Evolutionary conservation across 768 basidiomycete genomes (phyloP), one percentile per base, ranked within the genome.

Genomic region (Guyanaporus albipodus): DNA sequence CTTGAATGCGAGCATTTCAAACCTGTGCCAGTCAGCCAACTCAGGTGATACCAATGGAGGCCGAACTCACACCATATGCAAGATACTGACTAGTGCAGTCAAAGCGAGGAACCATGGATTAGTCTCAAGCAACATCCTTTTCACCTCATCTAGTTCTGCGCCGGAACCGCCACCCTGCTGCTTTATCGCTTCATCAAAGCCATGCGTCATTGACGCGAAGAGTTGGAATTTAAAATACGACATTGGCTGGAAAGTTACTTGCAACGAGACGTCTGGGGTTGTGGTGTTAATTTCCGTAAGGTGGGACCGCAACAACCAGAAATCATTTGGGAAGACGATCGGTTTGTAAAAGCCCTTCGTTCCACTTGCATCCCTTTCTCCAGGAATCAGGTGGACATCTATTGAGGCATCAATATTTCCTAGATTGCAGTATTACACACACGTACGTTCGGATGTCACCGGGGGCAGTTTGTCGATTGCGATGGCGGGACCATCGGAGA

Each of bases 1-100:
- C 62, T 88, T 90, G 80, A 98, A 97, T 12, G 95, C 95, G 46
- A 96, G 72, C 80, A 96, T 88, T 70, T 95, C 92, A 63, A 96
- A 95, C 21, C 90, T 91, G 58, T 10, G 40, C 37, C 12, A 5
- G 42, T 56, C 53, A 48, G 58, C 46, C 21, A 29, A 46, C 43
- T 32, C 46, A 37, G 26, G 46, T 33, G 11, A 36, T 15, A 45
- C 18, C 29, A 22, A 21, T 38, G 23, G 35, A 12, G 28, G 31
- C 27, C 39, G 49, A 42, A 77, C 87, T 68, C 57, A 94, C 84
- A 96, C 70, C 55, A 83, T 79, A 67, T 99, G 96, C 50, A 99
- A 68, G 19, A 96, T 53, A 62, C 87, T 88, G 60, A 98, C 95
- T 40, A 88, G 44, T 15, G 74, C 90, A 1, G 95, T 96, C 37